Conservation (phyloP, 2,329 filamentous ascomycete species). For the Fusarium verticillioides region DNA sequence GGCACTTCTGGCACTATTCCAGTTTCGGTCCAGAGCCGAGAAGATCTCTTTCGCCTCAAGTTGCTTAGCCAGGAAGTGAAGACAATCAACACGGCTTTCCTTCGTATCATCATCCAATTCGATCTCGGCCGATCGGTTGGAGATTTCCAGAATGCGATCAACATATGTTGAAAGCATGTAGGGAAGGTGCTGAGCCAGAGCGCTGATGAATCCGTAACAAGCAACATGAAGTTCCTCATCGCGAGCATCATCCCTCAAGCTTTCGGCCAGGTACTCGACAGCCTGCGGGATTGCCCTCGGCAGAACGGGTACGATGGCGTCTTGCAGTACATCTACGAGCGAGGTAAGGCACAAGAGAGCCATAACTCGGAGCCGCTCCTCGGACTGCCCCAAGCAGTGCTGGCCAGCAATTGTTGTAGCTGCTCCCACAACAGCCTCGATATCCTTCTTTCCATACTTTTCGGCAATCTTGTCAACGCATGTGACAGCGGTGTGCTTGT, state of each 20-base stretch:
- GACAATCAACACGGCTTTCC: conserved; percentile 74
- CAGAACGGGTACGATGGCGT: conserved; percentile 85
- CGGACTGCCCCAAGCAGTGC: conserved; percentile 78
- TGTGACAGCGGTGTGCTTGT: conserved; percentile 86
- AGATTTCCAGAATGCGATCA: conserved; percentile 76
- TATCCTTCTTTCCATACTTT: conserved; percentile 93
- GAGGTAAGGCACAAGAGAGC: conserved; percentile 91
- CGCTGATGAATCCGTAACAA: conserved; percentile 80
- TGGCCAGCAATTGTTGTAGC: conserved; percentile 81
- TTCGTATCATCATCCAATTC: conserved; percentile 70
- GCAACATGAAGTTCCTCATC: conserved; percentile 81
- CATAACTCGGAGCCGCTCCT: conserved; percentile 80
- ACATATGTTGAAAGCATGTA: conserved; percentile 89
- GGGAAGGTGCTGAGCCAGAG: conserved; percentile 83
- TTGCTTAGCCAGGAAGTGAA: conserved; percentile 79
- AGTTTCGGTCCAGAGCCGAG: conserved; percentile 76
- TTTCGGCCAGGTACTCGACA: conserved; percentile 75
- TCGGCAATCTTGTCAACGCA: conserved; percentile 95
- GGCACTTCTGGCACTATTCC: conserved; percentile 70
- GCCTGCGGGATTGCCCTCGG: conserved; percentile 79
- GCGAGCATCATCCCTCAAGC: conserved; percentile 62
- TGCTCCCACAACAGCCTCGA: conserved; percentile 78
- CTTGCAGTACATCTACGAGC: conserved; percentile 86
- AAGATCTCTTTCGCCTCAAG: conserved; percentile 83
- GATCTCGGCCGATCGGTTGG: conserved; percentile 75